Evolutionary conservation across 2,329 filamentous ascomycete genomes (phyloP), one percentile per base, ranked within the genome.

Genomic region (Davidsoniella eucalypti): DNA sequence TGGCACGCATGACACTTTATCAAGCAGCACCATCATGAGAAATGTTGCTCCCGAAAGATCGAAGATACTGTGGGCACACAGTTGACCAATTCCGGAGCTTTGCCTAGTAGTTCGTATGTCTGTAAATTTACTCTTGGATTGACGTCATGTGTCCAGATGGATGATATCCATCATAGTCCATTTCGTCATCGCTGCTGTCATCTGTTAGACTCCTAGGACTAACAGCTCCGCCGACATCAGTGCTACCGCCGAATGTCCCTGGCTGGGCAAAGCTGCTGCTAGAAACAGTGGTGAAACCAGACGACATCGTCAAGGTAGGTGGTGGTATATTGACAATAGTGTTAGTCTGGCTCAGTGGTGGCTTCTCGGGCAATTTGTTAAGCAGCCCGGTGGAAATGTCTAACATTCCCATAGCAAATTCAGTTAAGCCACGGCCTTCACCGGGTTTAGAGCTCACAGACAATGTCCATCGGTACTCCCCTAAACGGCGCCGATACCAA

Each of bases 401-500:
- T 41, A 87, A 67, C 71, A 84, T 85, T 2, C 80, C 80, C 68
- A 87, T 80, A n/a, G 83, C 82, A 57, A 85, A 86, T 54, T 76
- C 72, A 0, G 78, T 81, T 49, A 81, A 59, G 1, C 72, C 69
- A 44, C 67, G 71, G 50, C 69, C 71, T 57, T 75, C 74, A 2
- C 74, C 73, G 0, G 83, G 79, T 61, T 87, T 86, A 42, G 78
- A 81, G 64, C 82, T 88, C 44, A 96, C 88, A 7, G 82, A 83
- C 50, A 96, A 70, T 8, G 90, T 95, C 90, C 90, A 98, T 46
- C 87, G 77, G 61, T 95, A 96, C 65, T 98, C 90, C 53, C 80
- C 81, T 18, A 96, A 67, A 1, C 90, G 73, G 10, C 84, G 75
- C 37, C 85, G 79, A 65, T 96, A 98, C 73, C 94, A 96, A 29